Percentiles rank a stretch among this genome's conserved stretches.
Conservation (phyloP, 2,329 filamentous ascomycete species). For the Ophiocordyceps camponoti-leonardi region DNA sequence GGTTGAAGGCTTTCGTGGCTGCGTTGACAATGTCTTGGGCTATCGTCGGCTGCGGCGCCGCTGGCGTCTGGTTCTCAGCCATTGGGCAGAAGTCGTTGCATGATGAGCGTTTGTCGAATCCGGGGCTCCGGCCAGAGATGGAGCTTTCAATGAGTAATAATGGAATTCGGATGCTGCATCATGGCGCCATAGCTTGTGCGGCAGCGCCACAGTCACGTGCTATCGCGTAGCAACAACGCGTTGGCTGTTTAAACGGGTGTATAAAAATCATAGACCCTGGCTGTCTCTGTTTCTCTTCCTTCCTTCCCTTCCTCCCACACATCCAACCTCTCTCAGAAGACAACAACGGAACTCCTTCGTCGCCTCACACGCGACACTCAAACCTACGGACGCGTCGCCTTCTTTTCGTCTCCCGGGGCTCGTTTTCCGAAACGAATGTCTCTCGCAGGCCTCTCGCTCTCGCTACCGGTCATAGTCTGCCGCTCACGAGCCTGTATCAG, state of each 20-base stretch:
- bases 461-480: slow-evolving; percentile 27
- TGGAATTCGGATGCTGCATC: no score
- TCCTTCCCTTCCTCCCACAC: background rate
- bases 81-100: no score
- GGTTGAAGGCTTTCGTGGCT: slow-evolving; percentile 32
- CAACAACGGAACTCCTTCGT: slow-evolving; percentile 26
- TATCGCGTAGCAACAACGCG: background rate
- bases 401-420: slow-evolving; percentile 63
- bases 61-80: background rate
- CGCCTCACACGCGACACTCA: slow-evolving; percentile 35
- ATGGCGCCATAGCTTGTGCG: no score
- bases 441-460: slow-evolving; percentile 24
- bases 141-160: no score
- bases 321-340: background rate
- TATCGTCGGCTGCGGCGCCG: slow-evolving; percentile 5
- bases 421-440: slow-evolving; percentile 55
- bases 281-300: background rate
- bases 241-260: background rate
- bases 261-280: background rate
- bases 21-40: slow-evolving; percentile 18
- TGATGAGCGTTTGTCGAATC: no score
- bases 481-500: slow-evolving; percentile 45
- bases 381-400: slow-evolving; percentile 16
- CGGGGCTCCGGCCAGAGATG: no score
- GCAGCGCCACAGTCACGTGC: background rate